A percentile compares a stretch with the other conserved stretches of the same genome.
phyloP scores from a whole-genome alignment of 345 rosid species.

The Ceriops tagal region DNA sequence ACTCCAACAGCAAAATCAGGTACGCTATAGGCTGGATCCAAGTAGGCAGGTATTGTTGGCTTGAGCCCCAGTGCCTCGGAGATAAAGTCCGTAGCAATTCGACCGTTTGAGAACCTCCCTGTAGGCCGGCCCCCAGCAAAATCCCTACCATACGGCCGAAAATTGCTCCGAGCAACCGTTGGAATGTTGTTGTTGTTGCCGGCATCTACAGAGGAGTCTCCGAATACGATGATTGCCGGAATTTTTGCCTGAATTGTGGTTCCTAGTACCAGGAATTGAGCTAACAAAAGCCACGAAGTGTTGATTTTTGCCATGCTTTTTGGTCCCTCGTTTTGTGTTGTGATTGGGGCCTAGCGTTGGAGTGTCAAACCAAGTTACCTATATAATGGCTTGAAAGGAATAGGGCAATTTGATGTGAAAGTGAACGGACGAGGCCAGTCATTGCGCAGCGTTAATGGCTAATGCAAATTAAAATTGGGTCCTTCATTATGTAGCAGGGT shows the following conservation, averaged over 20 bases:
- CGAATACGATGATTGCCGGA: constrained; percentile 22
- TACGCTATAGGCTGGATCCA: constrained; percentile 22
- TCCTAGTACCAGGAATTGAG: neutral
- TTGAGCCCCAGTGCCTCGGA: constrained; percentile 25
- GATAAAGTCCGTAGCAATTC: constrained; percentile 21
- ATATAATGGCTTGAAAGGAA: neutral
- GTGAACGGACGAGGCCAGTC: neutral
- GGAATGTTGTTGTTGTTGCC: constrained; percentile 25
- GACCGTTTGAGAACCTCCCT: constrained; percentile 29
- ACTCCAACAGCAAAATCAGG: constrained; percentile 28
- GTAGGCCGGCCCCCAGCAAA: constrained; percentile 20
- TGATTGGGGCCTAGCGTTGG: neutral
- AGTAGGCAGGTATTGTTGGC: constrained; percentile 25
- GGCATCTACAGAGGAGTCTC: constrained; percentile 28
- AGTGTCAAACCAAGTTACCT: neutral
- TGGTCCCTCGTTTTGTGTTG: neutral
- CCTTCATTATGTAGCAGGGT: neutral
- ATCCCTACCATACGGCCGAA: constrained; percentile 25
- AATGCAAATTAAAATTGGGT: neutral
- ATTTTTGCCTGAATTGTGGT: constrained; percentile 12
- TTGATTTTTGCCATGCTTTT: constrained; percentile 9
- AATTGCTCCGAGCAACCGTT: constrained; percentile 23
- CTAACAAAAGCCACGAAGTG: neutral
- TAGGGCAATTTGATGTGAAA: neutral
- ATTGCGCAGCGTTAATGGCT: constrained; percentile 11